Base-by-base conservation (phyloP, 257 asterid species). In the Nicotiana tomentosiformis region DNA sequence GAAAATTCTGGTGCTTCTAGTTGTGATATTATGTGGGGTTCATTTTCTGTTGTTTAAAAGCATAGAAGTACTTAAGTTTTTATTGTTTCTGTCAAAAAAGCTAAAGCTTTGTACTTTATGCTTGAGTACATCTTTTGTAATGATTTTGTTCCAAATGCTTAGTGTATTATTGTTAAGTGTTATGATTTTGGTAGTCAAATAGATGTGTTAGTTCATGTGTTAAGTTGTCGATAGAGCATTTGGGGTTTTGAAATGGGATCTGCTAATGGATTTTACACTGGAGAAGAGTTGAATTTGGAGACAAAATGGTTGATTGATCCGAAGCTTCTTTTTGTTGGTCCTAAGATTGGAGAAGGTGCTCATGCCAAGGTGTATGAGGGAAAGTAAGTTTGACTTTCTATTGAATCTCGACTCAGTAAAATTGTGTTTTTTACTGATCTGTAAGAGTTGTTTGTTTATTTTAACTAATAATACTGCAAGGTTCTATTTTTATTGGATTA, bases 311-410 rank as follows among this genome's bases (percentile, higher is more conserved):
- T 90, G 89, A 85, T 95, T 83, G 98, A 95, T 91, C 98, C 98
- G 33, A 93, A 92, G 89, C 92, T 88, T 86, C 98, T 93, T 32
- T 88, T 92, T 80, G 98, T 95, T 80, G 98, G 98, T 82, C 98
- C 98, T 33, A 95, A 95, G 93, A 91, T 95, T 87, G 98, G 98
- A 85, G 98, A 95, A 86, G 98, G 98, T 85, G 98, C 98, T 61
- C 98, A 95, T 90, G 98, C 98, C 84, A 95, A 95, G 87, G 98
- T 95, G 58, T 95, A 95, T 55, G 97, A 95, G 85, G 98, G 98
- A 82, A 95, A 93, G 98, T 93, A 87, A 92, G 98, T 93, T 88
- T 88, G 51, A 87, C 89, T 85, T 84, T 85, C 55, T 61, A n/a
- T 9, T 64, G 46, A 5, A 55, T 66, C 66, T 68, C 83, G 46